Conservation (phyloP, 345 rosid species). For the Pseudoturritis turrita region DNA sequence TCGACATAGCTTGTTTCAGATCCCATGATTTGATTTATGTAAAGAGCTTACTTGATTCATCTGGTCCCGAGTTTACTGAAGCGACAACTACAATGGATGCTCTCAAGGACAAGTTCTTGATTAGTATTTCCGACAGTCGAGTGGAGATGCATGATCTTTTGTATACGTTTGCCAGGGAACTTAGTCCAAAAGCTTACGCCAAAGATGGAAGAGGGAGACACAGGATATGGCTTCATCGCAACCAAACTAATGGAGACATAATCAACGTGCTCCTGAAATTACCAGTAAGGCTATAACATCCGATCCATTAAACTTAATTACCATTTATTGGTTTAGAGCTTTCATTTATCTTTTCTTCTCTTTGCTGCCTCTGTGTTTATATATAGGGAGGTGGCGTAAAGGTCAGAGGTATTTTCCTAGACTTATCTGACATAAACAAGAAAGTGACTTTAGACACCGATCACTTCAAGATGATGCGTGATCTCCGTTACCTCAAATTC, state of each 20-base stretch:
- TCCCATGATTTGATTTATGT: not conserved
- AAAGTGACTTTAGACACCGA: not conserved
- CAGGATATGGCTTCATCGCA: no score
- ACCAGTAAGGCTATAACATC: no score
- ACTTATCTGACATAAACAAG: not conserved
- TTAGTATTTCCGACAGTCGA: not conserved
- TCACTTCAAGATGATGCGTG: not conserved
- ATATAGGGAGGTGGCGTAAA: not conserved
- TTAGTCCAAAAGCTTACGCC: not conserved
- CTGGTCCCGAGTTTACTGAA: not conserved
- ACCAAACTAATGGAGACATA: not conserved
- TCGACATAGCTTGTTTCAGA: constrained; percentile 36
- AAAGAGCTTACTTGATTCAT: not conserved
- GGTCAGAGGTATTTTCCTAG: constrained; percentile 8
- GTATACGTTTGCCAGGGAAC: constrained; percentile 3
- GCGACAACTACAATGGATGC: not conserved
- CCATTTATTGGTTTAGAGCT: not conserved
- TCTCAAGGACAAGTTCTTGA: constrained; percentile 22
- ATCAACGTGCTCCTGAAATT: no score
- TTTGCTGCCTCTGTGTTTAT: not conserved
- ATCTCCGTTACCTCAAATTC: constrained; percentile 22
- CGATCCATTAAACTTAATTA: no score
- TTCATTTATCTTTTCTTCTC: not conserved
- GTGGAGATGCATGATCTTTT: constrained; percentile 31
- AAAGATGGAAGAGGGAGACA: not conserved